Evolutionary conservation across 2,329 filamentous ascomycete genomes (phyloP).

Genomic region (Sporothrix phasma): DNA sequence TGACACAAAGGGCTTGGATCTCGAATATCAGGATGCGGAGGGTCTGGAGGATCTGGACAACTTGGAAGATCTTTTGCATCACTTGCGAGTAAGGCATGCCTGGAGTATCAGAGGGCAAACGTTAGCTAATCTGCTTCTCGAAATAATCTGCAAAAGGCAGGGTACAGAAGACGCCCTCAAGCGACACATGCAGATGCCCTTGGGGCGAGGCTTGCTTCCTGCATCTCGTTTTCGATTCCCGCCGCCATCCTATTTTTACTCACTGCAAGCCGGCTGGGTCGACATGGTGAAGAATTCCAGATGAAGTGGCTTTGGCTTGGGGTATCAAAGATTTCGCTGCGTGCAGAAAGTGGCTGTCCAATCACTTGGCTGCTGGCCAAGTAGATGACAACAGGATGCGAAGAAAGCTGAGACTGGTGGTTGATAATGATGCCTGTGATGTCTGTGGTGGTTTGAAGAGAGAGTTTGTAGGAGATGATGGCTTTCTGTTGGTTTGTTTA

Average conservation of each 20-base stretch:
- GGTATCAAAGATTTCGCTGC: too few species aligned
- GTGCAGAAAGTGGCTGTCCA: neutral
- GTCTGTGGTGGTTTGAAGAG: neutral
- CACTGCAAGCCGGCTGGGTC: neutral
- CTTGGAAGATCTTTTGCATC: slow-evolving; percentile 10
- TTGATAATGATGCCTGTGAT: neutral
- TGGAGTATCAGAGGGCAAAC: neutral
- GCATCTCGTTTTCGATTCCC: neutral
- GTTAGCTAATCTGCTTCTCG: neutral
- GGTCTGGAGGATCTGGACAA: slow-evolving; percentile 10
- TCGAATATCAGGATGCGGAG: slow-evolving; percentile 8
- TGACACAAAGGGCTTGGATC: slow-evolving; percentile 8
- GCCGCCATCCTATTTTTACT: neutral
- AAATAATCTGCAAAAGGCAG: neutral
- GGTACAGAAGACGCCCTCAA: neutral
- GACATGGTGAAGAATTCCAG: neutral
- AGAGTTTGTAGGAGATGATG: neutral
- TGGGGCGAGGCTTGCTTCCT: neutral
- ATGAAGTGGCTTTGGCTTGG: neutral
- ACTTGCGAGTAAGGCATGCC: neutral
- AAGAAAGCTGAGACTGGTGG: neutral
- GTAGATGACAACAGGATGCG: neutral
- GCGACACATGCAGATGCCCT: neutral
- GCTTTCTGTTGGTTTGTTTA: neutral
- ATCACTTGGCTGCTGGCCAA: neutral